These are phyloP conservation scores for Durusdinium trenchii DNA, from an alignment of 73 alveolate species.

Conservation along the genomic window DNA sequence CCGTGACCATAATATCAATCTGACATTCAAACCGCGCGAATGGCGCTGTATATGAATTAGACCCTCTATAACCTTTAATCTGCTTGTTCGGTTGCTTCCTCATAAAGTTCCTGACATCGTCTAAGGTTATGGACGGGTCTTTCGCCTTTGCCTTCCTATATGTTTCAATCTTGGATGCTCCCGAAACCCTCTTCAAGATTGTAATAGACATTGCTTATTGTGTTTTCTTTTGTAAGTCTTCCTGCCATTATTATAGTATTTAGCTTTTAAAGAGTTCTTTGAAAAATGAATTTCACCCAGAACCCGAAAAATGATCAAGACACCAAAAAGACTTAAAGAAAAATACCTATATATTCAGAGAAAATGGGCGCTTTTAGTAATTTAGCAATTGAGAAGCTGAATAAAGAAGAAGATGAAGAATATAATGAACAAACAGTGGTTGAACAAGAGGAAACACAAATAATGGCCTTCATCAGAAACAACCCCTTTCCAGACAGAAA, in stretches of 20 bases:
- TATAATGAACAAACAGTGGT: too few species aligned
- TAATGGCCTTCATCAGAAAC: too few species aligned
- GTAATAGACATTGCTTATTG: not conserved
- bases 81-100: not conserved
- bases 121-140: not conserved
- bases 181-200: conserved; percentile 25
- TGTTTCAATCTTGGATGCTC: not conserved
- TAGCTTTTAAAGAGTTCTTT: not conserved
- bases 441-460: too few species aligned
- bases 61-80: not conserved
- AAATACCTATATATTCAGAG: not conserved
- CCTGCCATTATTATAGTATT: not conserved
- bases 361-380: too few species aligned
- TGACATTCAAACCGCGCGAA: not conserved
- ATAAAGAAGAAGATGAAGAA: too few species aligned
- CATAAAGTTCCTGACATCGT: not conserved
- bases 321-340: too few species aligned
- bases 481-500: too few species aligned
- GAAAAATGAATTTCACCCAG: not conserved
- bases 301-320: not conserved
- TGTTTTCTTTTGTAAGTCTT: conserved; percentile 21
- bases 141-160: not conserved
- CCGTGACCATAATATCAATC: conserved; percentile 12
- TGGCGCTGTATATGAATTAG: conserved; percentile 14
- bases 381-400: too few species aligned